Evolutionary conservation across 2,329 filamentous ascomycete genomes (phyloP).

Genomic region (Zymoseptoria brevis): DNA sequence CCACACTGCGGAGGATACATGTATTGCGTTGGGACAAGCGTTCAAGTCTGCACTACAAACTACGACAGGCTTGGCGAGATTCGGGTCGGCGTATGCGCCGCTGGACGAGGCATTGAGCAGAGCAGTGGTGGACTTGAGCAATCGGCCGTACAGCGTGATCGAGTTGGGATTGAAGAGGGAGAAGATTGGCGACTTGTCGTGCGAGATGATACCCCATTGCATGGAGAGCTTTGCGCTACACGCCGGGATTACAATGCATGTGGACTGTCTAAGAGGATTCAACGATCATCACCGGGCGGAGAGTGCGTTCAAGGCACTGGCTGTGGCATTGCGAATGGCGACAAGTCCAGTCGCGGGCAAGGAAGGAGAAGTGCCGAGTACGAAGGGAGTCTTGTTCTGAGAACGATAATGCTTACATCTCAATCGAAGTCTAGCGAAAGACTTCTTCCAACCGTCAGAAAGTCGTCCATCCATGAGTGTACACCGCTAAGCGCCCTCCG

Average conservation of each 20-base stretch:
- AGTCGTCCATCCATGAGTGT: too few species aligned
- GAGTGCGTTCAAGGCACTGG: constrained; percentile 93
- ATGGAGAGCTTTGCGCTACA: constrained; percentile 89
- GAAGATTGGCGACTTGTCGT: constrained; percentile 86
- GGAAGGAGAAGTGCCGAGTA: constrained; percentile 90
- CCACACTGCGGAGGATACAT: constrained; percentile 94
- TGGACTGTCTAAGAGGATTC: constrained; percentile 79
- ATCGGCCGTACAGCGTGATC: constrained; percentile 77
- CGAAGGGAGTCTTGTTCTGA: constrained; percentile 73
- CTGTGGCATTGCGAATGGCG: constrained; percentile 73
- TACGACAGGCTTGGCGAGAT: constrained; percentile 75
- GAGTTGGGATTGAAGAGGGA: constrained; percentile 80
- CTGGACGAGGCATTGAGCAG: constrained; percentile 92
- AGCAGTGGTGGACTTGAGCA: constrained; percentile 89
- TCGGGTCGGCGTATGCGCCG: constrained; percentile 84
- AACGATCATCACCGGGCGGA: constrained; percentile 97
- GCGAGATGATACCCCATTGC: constrained; percentile 96
- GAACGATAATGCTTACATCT: background rate
- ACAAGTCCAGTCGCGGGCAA: constrained; percentile 66
- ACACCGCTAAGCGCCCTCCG: too few species aligned
- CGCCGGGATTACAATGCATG: constrained; percentile 85
- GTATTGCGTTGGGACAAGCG: constrained; percentile 76
- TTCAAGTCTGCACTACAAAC: constrained; percentile 74
- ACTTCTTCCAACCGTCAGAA: background rate
- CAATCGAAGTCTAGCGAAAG: background rate